Evolutionary conservation across 352 stramenopile species (phyloP).

Genomic region (Pythium guiyangense): DNA sequence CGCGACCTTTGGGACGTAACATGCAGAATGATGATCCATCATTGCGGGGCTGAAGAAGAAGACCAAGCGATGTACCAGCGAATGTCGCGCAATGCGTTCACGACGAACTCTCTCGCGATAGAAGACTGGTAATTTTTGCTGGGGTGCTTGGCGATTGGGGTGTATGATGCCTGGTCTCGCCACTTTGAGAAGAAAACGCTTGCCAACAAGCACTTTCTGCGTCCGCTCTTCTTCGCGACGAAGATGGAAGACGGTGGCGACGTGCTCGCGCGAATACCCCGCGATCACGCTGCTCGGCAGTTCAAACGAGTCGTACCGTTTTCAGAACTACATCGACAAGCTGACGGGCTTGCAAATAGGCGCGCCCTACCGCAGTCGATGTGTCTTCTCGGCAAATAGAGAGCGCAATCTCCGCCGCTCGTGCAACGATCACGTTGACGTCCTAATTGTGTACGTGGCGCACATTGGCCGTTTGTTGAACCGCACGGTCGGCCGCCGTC

Average conservation of each 20-base stretch:
- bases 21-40: constrained; percentile 10
- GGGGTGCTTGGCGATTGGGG: constrained; percentile 10
- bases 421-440: no score
- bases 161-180: constrained; percentile 16
- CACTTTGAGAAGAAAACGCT: constrained; percentile 22
- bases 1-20: constrained; percentile 19
- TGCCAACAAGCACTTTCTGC: constrained; percentile 21
- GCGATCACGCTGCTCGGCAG: constrained; percentile 17
- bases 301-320: constrained; percentile 20
- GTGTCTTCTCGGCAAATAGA: no score
- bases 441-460: no score
- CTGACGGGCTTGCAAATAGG: no score
- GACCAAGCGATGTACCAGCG: constrained; percentile 8
- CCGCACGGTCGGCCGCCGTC: no score
- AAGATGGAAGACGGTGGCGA: constrained; percentile 20
- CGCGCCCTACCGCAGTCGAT: no score
- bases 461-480: no score
- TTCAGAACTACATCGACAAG: not conserved
- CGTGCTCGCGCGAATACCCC: constrained; percentile 11
- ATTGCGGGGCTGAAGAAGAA: constrained; percentile 2
- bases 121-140: constrained; percentile 19
- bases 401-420: no score
- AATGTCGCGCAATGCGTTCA: constrained; percentile 4
- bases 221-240: constrained; percentile 16
- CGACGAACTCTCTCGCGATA: not conserved